Base-by-base conservation (phyloP, 805 yeast species). In the Spathaspora passalidarum region DNA sequence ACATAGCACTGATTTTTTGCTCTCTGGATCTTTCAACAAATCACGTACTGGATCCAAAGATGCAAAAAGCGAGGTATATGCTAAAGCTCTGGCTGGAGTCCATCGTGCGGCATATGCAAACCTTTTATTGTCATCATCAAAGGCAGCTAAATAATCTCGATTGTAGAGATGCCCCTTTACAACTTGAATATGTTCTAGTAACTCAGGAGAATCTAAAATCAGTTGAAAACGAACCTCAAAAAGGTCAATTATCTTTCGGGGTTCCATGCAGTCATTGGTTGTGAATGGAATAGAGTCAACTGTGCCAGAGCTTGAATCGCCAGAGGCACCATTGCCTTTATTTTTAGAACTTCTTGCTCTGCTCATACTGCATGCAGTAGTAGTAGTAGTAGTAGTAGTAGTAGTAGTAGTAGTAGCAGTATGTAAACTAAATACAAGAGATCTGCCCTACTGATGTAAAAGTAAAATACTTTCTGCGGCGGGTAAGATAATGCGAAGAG, bases 71-170 rank as follows among this genome's bases (percentile, higher is more conserved):
- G 89, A 79, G 2, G 85, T 63, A 59, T 89, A 89, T 0, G 88
- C 82, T 39, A 88, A 68, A 0, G 96, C 83, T 46, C 96, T 69
- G 0, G 94, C 80, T 0, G 96, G 91, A 0, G 94, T 77, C 97
- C 97, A 89, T 53, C 97, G 69, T 17, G 84, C 78, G 16, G 83
- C 86, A 56, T 89, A 89, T 0, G 95, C 96, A 50, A 76, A 77
- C 43, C 95, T 71, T 53, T 85, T 82, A 39, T 69, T 75, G 43
- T 77, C 82, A 42, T 68, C 65, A 45, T 78, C 78, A 60, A 90
- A 89, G 0, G 96, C 96, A 9, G 69, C 66, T 4, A 73, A 46
- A 59, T 88, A 89, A 49, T 88, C 82, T 53, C 96, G 67, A 43
- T 87, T 78, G 61, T 69, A 89, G 16, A 89, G 68, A 47, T 80